Conservation (phyloP, 192 early-diverging fungal species). For the Tieghemiomyces parasiticus region DNA sequence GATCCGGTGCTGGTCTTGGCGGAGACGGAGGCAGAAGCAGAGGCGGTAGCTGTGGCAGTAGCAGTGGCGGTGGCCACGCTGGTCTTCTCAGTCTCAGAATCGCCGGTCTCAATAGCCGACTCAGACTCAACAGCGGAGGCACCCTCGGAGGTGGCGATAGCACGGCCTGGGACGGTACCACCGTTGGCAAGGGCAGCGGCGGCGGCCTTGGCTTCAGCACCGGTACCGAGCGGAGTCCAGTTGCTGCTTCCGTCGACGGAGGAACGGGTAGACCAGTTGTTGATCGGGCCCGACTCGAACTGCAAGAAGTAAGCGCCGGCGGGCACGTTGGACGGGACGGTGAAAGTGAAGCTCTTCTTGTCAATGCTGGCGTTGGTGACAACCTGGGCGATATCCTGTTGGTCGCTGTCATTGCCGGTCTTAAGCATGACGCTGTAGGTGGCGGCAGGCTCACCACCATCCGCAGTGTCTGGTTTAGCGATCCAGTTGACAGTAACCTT, state of each 20-base stretch:
- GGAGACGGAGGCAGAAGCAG: neutral
- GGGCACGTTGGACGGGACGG: neutral
- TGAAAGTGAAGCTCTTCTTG: neutral
- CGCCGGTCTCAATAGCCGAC: neutral
- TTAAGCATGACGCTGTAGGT: neutral
- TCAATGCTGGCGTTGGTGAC: neutral
- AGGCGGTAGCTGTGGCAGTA: neutral
- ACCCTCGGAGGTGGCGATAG: too few species aligned
- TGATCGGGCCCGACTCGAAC: slow-evolving; percentile 1
- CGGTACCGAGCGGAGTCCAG: slow-evolving; percentile 1
- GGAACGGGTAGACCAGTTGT: slow-evolving; percentile 10
- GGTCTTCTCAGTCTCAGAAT: neutral
- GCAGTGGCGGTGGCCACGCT: too few species aligned
- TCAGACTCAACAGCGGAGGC: too few species aligned
- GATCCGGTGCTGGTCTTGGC: too few species aligned
- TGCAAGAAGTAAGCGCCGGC: neutral
- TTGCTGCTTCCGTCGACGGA: slow-evolving; percentile 1
- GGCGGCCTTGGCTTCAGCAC: neutral
- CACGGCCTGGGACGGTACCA: too few species aligned
- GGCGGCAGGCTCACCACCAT: neutral
- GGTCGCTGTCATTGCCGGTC: neutral
- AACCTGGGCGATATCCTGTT: neutral
- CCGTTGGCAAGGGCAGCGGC: neutral
- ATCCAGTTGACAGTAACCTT: neutral
- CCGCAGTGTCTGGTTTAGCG: neutral